phyloP scores from a whole-genome alignment of 495 filamentous ascomycete genomes.

The Durotheca rogersii region DNA sequence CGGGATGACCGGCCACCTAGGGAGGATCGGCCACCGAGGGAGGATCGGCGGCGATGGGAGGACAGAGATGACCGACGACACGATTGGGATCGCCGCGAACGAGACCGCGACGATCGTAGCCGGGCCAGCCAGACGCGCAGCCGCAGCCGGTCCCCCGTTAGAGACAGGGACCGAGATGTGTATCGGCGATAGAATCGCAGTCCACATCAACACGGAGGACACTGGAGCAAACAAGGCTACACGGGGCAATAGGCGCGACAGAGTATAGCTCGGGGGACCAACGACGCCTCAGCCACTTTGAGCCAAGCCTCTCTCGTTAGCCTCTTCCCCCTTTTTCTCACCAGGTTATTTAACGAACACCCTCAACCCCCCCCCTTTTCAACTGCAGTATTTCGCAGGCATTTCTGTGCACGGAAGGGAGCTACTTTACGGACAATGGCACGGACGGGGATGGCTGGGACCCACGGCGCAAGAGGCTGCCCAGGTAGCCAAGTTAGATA shows the following conservation, averaged over 20 bases:
- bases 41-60: constrained; percentile 39
- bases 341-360: background rate
- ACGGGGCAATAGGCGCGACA: background rate
- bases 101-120: constrained; percentile 52
- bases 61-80: constrained; percentile 43
- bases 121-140: constrained; percentile 49
- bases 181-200: constrained; percentile 43
- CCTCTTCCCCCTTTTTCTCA: background rate
- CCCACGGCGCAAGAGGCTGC: too few species aligned
- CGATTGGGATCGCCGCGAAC: constrained; percentile 41
- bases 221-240: too few species aligned
- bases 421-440: constrained; percentile 1
- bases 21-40: constrained; percentile 38
- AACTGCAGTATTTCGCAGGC: background rate
- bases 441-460: background rate
- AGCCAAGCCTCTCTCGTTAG: too few species aligned
- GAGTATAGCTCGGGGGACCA: too few species aligned
- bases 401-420: background rate
- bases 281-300: too few species aligned
- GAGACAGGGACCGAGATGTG: constrained; percentile 47
- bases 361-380: background rate
- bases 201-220: background rate
- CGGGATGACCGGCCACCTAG: constrained; percentile 37
- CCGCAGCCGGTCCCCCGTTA: constrained; percentile 50
- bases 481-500: too few species aligned